A percentile compares a stretch with the other conserved stretches of the same genome.
Evolutionary conservation across 2,329 filamentous ascomycete genomes (phyloP).

Genomic region (Helotiales sp.): DNA sequence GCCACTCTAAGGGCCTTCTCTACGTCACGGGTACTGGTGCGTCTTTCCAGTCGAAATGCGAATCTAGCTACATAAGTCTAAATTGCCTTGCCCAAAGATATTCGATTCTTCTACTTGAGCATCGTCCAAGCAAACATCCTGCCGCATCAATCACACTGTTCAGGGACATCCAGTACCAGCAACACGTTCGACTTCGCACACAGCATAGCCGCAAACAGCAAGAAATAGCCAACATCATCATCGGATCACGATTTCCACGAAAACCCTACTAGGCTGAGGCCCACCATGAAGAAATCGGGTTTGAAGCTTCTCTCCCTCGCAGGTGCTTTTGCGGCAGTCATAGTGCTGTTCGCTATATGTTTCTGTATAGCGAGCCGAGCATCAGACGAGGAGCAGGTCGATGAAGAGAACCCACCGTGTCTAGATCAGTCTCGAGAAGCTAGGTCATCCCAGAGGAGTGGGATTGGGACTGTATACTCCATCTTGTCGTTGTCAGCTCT

Average conservation of each 20-base stretch:
- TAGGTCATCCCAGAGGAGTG: conserved; percentile 9
- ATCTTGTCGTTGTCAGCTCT: conserved; percentile 3
- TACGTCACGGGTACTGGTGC: too few relatives aligned
- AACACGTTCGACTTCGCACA: conserved; percentile 13
- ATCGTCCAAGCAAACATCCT: conserved; percentile 17
- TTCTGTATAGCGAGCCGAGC: conserved; percentile 2
- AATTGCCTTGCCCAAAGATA: conserved; percentile 12
- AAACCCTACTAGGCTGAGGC: conserved; percentile 12
- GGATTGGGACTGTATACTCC: conserved; percentile 4
- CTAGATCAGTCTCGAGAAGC: conserved; percentile 16
- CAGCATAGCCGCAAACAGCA: conserved; percentile 18
- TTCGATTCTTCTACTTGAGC: conserved; percentile 13
- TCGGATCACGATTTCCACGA: conserved; percentile 13
- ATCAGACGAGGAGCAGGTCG: conserved; percentile 10
- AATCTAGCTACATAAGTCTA: conserved; percentile 9
- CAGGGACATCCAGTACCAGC: conserved; percentile 13
- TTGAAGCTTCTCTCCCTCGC: conserved; percentile 10
- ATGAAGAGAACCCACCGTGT: conserved; percentile 16
- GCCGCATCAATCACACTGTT: conserved; percentile 13
- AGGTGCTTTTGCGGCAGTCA: conserved; percentile 10
- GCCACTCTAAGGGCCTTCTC: too few relatives aligned
- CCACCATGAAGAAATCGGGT: conserved; percentile 11
- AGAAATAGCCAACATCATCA: conserved; percentile 13
- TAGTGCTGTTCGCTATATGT: conserved; percentile 6
- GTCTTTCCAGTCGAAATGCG: conserved; percentile 14